Percentiles rank a stretch among this genome's conserved stretches.
Conservation (phyloP, 2,329 filamentous ascomycete species). For the Nemania bipapillata region DNA sequence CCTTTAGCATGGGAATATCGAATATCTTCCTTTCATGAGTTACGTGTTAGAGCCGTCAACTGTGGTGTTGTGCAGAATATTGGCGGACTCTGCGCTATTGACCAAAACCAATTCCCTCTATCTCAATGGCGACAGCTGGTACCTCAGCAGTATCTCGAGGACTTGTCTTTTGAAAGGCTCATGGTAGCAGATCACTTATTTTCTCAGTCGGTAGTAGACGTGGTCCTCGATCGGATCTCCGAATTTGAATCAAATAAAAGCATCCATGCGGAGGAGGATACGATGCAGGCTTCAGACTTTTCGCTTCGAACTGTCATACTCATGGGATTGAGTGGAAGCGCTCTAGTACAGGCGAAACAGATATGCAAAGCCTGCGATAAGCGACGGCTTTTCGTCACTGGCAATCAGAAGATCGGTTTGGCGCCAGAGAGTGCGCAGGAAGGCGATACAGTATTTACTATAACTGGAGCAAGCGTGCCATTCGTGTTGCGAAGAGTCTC, state of each 20-base stretch:
- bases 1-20: too few species aligned
- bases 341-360: background rate
- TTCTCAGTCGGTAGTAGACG: too few species aligned
- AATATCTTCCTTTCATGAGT: too few species aligned
- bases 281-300: background rate
- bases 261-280: background rate
- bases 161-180: too few species aligned
- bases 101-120: too few species aligned
- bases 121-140: too few species aligned
- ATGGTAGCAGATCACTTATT: too few species aligned
- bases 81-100: too few species aligned
- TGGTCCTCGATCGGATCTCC: too few species aligned
- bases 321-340: background rate
- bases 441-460: background rate
- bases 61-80: too few species aligned
- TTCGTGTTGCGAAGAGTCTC: background rate
- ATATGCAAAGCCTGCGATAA: background rate
- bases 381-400: background rate
- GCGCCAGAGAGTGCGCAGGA: background rate
- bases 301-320: background rate
- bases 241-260: background rate
- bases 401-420: background rate
- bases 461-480: background rate
- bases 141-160: too few species aligned
- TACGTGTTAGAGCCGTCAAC: too few species aligned